A percentile compares a stretch with the other conserved stretches of the same genome.
Evolutionary conservation across 75 land plant species (phyloP).

Genomic region (Sequoiadendron giganteum): DNA sequence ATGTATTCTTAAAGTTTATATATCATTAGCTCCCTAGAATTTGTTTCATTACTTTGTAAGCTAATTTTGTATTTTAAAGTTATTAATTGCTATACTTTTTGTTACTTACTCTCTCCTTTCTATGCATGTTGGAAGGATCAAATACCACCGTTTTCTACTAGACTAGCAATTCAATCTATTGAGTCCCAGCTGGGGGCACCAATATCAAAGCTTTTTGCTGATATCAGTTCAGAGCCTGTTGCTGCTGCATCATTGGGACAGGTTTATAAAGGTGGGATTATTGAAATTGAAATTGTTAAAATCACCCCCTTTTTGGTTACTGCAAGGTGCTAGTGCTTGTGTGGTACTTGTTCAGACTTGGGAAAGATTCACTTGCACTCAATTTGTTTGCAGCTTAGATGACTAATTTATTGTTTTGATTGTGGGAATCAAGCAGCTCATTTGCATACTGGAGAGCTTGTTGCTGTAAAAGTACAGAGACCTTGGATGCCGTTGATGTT

Average conservation of each 20-base stretch:
- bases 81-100: neutral
- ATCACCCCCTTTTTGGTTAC: neutral
- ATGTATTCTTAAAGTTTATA: neutral
- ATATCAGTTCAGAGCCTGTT: constrained; percentile 81
- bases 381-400: neutral
- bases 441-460: constrained; percentile 82
- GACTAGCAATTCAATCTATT: constrained; percentile 70
- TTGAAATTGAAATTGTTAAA: neutral
- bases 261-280: constrained; percentile 87
- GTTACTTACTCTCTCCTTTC: neutral
- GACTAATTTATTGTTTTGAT: constrained; percentile 7
- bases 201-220: constrained; percentile 72
- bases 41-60: neutral
- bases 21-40: neutral
- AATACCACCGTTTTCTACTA: constrained; percentile 90
- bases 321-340: neutral
- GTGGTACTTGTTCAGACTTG: neutral
- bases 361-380: neutral
- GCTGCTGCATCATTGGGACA: constrained; percentile 99
- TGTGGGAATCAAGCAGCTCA: constrained; percentile 56
- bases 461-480: constrained; percentile 96
- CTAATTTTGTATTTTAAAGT: neutral
- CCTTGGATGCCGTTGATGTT: constrained; percentile 67
- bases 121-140: constrained; percentile 58
- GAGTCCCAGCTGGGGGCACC: constrained; percentile 77